Conservation (phyloP, 192 early-diverging fungal genomes). For the Irineochytrium annulatum region DNA sequence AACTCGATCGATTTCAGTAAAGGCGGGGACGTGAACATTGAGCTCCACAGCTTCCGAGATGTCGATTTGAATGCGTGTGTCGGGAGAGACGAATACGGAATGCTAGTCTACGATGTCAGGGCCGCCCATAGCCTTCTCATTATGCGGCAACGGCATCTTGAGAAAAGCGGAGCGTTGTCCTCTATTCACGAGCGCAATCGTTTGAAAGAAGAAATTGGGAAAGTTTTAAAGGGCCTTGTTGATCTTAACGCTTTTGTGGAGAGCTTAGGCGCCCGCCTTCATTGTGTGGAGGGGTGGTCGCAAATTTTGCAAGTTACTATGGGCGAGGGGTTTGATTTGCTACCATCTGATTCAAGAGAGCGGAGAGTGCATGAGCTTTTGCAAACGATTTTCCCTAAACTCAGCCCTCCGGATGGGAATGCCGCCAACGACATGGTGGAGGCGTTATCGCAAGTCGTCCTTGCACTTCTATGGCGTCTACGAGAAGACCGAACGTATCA, state of each 20-base stretch:
- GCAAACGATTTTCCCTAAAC: conserved; percentile 55
- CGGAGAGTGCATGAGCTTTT: conserved; percentile 64
- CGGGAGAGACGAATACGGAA: conserved; percentile 24
- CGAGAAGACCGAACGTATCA: conserved; percentile 51
- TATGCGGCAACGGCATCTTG: conserved; percentile 11
- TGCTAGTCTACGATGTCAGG: conserved; percentile 63
- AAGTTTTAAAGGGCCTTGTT: conserved; percentile 63
- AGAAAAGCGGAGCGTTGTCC: conserved; percentile 7
- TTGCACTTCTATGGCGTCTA: conserved; percentile 55
- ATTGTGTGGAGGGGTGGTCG: conserved; percentile 76
- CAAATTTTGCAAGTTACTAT: conserved; percentile 73
- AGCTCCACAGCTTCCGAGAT: conserved; percentile 6
- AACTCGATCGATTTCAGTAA: conserved; percentile 60
- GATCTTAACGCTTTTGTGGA: conserved; percentile 71
- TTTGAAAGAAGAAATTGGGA: conserved; percentile 43
- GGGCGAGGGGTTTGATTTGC: conserved; percentile 57
- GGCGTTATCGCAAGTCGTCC: conserved; percentile 50
- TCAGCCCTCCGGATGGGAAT: conserved; percentile 37
- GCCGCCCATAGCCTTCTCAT: conserved; percentile 59
- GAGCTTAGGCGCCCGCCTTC: conserved; percentile 61
- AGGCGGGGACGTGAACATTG: conserved; percentile 6
- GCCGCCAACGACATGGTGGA: conserved; percentile 46
- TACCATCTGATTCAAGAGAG: conserved; percentile 61
- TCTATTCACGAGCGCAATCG: conserved; percentile 21
- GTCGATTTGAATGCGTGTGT: conserved; percentile 16